Base-by-base conservation (phyloP, 1,284 basidiomycete species). In the Inonotus obliquus region DNA sequence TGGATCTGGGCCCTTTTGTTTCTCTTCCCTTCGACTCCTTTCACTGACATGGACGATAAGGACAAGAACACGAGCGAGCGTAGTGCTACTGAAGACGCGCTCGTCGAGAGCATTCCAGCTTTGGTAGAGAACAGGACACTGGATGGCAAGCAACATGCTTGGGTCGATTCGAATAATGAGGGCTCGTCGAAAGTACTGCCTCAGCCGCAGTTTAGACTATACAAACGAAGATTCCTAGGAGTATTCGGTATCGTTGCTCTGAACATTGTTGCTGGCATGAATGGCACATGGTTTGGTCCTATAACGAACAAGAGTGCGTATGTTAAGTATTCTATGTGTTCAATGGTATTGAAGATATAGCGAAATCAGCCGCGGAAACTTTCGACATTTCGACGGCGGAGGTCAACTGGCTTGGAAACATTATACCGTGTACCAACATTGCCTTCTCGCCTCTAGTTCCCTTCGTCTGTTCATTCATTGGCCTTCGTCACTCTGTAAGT, bases 321-420 rank as follows among this genome's bases (percentile, higher is more conserved):
- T 23, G n/a, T 14, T 48, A 55, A 17, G n/a, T 21, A 21, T 10
- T 19, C 44, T 37, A 7, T n/a, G n/a, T n/a, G n/a, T n/a, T n/a
- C n/a, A n/a, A n/a, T n/a, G n/a, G n/a, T n/a, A n/a, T n/a, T n/a
- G n/a, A n/a, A n/a, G n/a, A n/a, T n/a, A n/a, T n/a, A n/a, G n/a
- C n/a, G n/a, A n/a, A n/a, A n/a, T n/a, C 64, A 91, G 89, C 80
- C 66, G 79, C 80, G 6, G 64, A 68, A 1, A 81, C 88, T 44
- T 89, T 90, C 66, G 75, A 76, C 9, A 82, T 89, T 61, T 81
- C 84, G 0, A 73, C 91, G 25, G 76, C 84, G 70, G 73, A 86
- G 69, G 83, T 91, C 27, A 91, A 89, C 66, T 92, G 90, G 90
- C 76, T 92, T 4, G 84, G 86, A 5, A 92, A 88, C 67, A 79